Evolutionary conservation across 768 basidiomycete species (phyloP).

Genomic region (Cystobasidium tubakii): DNA sequence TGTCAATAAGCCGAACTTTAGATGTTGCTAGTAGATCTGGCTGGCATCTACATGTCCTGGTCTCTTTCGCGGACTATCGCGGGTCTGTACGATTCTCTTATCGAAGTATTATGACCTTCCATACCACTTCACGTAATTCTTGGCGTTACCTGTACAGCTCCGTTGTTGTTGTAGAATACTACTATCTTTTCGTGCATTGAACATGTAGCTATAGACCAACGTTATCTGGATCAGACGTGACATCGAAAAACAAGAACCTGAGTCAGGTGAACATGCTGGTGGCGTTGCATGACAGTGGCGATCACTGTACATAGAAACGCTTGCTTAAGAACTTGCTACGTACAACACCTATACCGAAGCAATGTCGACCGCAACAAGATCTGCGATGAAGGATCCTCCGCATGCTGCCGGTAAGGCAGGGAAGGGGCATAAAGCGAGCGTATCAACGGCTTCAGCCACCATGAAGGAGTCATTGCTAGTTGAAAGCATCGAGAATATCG

Average conservation of each 20-base stretch:
- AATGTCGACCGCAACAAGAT: slow-evolving; percentile 15
- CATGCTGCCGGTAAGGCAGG: not conserved
- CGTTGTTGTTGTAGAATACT: not conserved
- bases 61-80: too few species aligned
- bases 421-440: not conserved
- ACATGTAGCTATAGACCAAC: not conserved
- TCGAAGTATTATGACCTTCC: not conserved
- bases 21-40: slow-evolving; percentile 8
- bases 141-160: not conserved
- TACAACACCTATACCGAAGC: not conserved
- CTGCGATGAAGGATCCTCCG: not conserved
- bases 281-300: not conserved
- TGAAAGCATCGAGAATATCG: not conserved
- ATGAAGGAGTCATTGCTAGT: slow-evolving; percentile 15
- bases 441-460: slow-evolving; percentile 1
- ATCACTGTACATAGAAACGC: too few species aligned
- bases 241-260: not conserved
- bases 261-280: not conserved
- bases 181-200: not conserved
- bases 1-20: not conserved
- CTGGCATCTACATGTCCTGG: too few species aligned
- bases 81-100: not conserved
- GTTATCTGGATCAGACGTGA: not conserved
- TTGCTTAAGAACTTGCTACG: too few species aligned
- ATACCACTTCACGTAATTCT: not conserved